These are phyloP conservation scores for Clathrus columnatus DNA, from an alignment of 768 basidiomycete genomes.

Conservation along the genomic window DNA sequence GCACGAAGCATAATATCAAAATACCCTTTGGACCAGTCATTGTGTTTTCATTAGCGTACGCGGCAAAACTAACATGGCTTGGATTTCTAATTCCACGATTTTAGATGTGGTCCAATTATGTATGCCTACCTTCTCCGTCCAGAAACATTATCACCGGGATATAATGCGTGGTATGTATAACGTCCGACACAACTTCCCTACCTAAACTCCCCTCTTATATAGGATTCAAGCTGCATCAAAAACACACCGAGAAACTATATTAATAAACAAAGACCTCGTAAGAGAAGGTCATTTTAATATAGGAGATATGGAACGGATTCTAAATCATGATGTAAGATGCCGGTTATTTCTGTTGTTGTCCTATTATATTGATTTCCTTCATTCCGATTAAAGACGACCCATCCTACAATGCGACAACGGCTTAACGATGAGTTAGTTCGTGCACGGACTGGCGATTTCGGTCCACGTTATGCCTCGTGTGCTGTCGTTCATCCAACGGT, in stretches of 20 bases:
- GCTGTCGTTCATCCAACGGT: slow-evolving; percentile 70
- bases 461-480: slow-evolving; percentile 50
- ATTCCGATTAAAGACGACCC: background rate
- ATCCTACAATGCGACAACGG: slow-evolving; percentile 1
- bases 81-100: background rate
- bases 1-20: slow-evolving; percentile 52
- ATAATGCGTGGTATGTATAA: slow-evolving; percentile 53
- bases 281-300: slow-evolving; percentile 49
- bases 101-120: slow-evolving; percentile 77
- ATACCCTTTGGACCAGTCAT: slow-evolving; percentile 80
- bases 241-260: slow-evolving; percentile 47
- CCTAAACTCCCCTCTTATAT: background rate
- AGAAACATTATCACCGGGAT: slow-evolving; percentile 76
- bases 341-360: background rate
- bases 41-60: slow-evolving; percentile 69
- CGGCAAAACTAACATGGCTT: background rate
- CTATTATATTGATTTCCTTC: background rate
- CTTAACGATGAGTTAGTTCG: background rate
- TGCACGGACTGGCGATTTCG: slow-evolving; percentile 29
- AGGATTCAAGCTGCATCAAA: slow-evolving; percentile 71
- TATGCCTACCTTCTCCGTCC: slow-evolving; percentile 71
- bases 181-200: background rate
- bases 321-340: slow-evolving; percentile 37
- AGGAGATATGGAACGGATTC: slow-evolving; percentile 45
- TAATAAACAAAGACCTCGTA: slow-evolving; percentile 54